Evolutionary conservation across 1,284 basidiomycete genomes (phyloP), one percentile per base, ranked within the genome.

Genomic region (Irpex rosettiformis): DNA sequence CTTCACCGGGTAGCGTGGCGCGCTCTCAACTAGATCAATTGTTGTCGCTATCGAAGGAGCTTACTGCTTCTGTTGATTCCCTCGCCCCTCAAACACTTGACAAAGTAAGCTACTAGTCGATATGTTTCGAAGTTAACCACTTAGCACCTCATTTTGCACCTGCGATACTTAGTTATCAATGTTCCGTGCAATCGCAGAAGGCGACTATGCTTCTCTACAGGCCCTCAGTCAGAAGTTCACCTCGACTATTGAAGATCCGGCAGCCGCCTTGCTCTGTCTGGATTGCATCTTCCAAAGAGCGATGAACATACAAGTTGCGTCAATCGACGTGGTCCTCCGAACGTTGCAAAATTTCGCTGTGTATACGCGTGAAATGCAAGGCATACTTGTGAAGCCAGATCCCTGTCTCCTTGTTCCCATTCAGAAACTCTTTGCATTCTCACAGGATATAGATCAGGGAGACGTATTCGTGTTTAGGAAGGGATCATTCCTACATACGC

Each of bases 181-280:
- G 43, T 45, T 45, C 43, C 43, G 43, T 45, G 43, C 43, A 11
- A 45, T 45, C 13, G 43, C 21, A 7, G 43, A 45, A 7, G 43
- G 43, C 21, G 43, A 45, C 21, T 45, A 11, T 45, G 18, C 10
- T 45, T 18, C 8, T 18, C 18, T 45, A 18, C 8, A 5, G 43
- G 10, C 43, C 2, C 43, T 45, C 18, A n/a, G 71, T 30, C 21
- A 64, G 24, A 54, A 29, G 18, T 74, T 78, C 47, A 57, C 55
- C 13, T 1, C 65, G 4, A 22, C 29, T 0, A 56, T 60, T 5
- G 54, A 64, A 1, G 75, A 76, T 58, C 47, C 52, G 3, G 54
- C 72, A 2, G 72, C 78, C 0, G 75, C 76, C 6, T 61, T 79
- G 0, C 68, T 81, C 8, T 80, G 79, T 54, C 62, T 81, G 4